Evolutionary conservation across 192 early-diverging fungal genomes (phyloP), one percentile per base, ranked within the genome.

Genomic region (Powellomyces hirtus): DNA sequence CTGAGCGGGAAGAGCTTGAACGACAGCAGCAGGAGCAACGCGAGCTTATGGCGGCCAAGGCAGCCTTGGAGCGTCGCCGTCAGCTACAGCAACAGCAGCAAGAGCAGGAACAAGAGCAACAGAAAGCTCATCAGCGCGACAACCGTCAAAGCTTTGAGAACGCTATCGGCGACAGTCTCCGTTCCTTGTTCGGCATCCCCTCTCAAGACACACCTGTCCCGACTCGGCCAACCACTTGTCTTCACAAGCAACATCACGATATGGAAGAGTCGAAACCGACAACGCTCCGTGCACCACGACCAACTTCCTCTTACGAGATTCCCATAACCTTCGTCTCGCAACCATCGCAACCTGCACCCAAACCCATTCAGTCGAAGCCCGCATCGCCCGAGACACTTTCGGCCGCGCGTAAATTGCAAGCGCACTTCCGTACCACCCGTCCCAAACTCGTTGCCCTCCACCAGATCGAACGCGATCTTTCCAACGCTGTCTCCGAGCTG

Each of bases 381-480:
- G n/a, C n/a, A n/a, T n/a, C n/a, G n/a, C n/a, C n/a, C n/a, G n/a
- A n/a, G n/a, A n/a, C n/a, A n/a, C n/a, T n/a, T 20, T n/a, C n/a
- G n/a, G 49, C 64, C 31, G 52, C 49, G 8, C 49, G 52, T 16
- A 66, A 20, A 20, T 52, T 58, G 27, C 52, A 58, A 22, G 18
- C 22, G 16, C 64, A 66, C 14, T 58, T 36, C 64, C 49, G 64
- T 22, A 10, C 1, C 49, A 57, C 36, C 14, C 67, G 22, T 6
- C 59, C 58, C 42, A 69, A 69, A 33, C 56, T 69, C 26, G 24
- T 29, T 0, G 22, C 40, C 27, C 59, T 69, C 38, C 20, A 20
- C 27, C 44, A 20, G 22, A 45, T 69, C 44, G n/a, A n/a, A 37
- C 27, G 6, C 29, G 67, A 61, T n/a, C 56, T 69, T 18, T 13